phyloP scores from a whole-genome alignment of 2,329 filamentous ascomycete genomes.

The Aspergillus arachidicola region DNA sequence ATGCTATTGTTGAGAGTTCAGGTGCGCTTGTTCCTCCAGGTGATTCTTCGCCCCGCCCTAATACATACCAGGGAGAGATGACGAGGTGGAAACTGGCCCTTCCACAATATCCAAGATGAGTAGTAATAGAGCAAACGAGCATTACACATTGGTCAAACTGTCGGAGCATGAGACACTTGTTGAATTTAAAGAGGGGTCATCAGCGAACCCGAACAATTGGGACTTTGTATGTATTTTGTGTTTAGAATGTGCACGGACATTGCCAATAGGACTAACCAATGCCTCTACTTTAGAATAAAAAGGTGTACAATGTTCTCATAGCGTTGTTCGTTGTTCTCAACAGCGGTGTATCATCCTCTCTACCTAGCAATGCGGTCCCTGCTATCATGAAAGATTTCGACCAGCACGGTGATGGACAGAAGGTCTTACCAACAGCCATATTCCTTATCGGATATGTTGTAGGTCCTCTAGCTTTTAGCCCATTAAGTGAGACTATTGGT shows the following conservation, averaged over 20 bases:
- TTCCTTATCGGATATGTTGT: constrained; percentile 44
- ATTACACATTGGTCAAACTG: constrained; percentile 25
- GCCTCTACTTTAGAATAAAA: constrained; percentile 18
- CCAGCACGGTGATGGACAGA: constrained; percentile 31
- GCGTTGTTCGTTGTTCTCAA: constrained; percentile 37
- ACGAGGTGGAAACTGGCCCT: neutral
- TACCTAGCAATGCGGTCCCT: constrained; percentile 43
- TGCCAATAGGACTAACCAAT: neutral
- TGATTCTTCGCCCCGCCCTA: neutral
- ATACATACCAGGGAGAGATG: neutral
- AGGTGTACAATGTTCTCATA: constrained; percentile 31
- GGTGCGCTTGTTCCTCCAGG: neutral
- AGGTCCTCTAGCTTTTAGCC: constrained; percentile 46
- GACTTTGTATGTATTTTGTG: constrained; percentile 24
- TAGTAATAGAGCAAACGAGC: constrained; percentile 3
- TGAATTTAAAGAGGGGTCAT: constrained; percentile 29
- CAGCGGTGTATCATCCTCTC: constrained; percentile 40
- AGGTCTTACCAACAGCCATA: constrained; percentile 37
- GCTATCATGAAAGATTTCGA: constrained; percentile 38
- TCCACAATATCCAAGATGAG: neutral
- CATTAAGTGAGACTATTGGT: constrained; percentile 47
- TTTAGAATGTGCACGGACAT: neutral
- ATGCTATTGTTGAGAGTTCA: neutral
- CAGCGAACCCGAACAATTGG: constrained; percentile 31
- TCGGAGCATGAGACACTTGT: constrained; percentile 27